Base-by-base conservation (phyloP, 2,329 filamentous ascomycete genomes). In the Alternaria hordeiaustralica region DNA sequence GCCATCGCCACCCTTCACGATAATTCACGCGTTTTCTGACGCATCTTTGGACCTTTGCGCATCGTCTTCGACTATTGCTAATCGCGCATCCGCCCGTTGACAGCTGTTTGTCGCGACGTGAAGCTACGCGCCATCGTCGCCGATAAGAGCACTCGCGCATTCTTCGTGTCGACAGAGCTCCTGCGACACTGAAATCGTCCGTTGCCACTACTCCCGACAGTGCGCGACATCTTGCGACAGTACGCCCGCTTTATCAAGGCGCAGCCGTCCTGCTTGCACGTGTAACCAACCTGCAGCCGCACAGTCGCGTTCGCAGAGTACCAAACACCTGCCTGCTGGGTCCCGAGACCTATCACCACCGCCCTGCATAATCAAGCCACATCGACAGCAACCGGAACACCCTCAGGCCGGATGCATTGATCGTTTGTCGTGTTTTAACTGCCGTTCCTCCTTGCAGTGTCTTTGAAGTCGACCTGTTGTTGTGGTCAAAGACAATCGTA, bases 291-390 rank as follows among this genome's bases (percentile, higher is more conserved):
- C 60, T 73, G 73, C 71, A 72, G 70, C 70, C 70, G 71, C 74
- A 76, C 72, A 69, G 72, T 75, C 75, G 76, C 75, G 72, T 75
- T 76, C 69, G 75, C 76, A 76, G 69, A 64, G 50, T 70, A 66
- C 71, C 74, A 72, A 74, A 73, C 75, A 62, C 63, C 75, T 75
- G 61, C 63, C 75, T 75, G 74, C 62, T 70, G 59, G 64, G 61
- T 69, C 67, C 74, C 74, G 72, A 44, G 45, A 58, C 53, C 62
- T 67, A 62, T 58, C 61, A 43, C 64, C 55, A 57, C 26, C 68
- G 67, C 71, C 72, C 75, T 75, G 74, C 75, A 73, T 73, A 70
- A 58, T 61, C 65, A 57, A 61, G 63, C 55, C 63, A 55, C 33
- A 46, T 12, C 63, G 44, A 44, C 58, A 64, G 20, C 62, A 49